Base-by-base conservation (phyloP, 441 rosid genomes). In the Adansonia grandidieri region DNA sequence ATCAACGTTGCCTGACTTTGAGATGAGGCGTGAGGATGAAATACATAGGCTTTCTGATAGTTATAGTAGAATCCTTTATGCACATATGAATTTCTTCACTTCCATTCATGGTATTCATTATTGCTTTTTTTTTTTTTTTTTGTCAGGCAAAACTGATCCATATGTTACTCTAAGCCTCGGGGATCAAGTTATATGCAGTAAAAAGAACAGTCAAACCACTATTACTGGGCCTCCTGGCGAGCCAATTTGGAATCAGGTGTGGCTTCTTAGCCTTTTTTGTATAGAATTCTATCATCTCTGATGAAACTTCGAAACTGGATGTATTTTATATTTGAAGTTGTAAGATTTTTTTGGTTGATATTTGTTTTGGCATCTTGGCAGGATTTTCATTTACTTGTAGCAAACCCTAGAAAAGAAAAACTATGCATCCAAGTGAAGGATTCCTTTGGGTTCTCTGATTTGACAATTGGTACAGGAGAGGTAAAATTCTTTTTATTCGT, bases 211-310 rank as follows among this genome's bases (percentile, higher is more conserved):
- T 83, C 99, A 94, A 82, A 96, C 99, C 50, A 92, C 99, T 56
- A 93, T 96, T 78, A 87, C 82, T 80, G 99, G 99, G 75, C 87
- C 94, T 82, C 98, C 99, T 80, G 99, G 98, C n/a, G 81, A 90
- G 85, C 99, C 98, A 57, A 96, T 96, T 77, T 94, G 99, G 99
- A 96, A 96, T 87, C 99, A 96, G 95, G 98, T 96, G 77, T 80
- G 45, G 75, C 40, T 78, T 71, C 66, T 67, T 57, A 11, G 14
- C 37, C 0, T 11, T 9, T 77, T 63, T 15, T 54, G 9, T 53
- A 5, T 9, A 47, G 7, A 71, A 68, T 78, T 78, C 77, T 65
- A 5, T 66, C 9, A 65, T 75, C n/a, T 9, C 15, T 28, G 8
- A 24, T 7, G 62, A 42, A 24, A 73, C 24, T 50, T 42, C 50